Conservation (phyloP, 257 asterid species). For the Rehmannia glutinosa region DNA sequence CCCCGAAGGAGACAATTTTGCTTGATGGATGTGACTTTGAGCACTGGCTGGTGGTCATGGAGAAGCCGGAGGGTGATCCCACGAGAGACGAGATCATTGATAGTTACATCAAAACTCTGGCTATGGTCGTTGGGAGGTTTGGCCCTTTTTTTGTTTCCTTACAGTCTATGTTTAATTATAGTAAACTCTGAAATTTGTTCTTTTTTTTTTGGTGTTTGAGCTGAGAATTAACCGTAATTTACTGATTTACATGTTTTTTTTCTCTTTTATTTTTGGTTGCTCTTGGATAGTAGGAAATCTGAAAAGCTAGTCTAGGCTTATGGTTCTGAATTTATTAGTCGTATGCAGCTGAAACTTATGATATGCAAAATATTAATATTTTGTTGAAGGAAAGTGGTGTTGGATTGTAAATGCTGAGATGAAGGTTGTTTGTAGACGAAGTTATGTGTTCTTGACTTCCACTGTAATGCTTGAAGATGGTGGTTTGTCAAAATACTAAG, state of each 20-base stretch:
- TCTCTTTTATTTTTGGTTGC: background rate
- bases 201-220: background rate
- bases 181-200: background rate
- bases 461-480: background rate
- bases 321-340: background rate
- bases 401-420: background rate
- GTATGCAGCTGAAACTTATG: background rate
- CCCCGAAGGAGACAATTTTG: slow-evolving; percentile 93
- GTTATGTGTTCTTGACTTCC: background rate
- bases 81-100: slow-evolving; percentile 81
- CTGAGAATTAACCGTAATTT: background rate
- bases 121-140: slow-evolving; percentile 77
- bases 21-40: slow-evolving; percentile 98
- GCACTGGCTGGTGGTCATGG: slow-evolving; percentile 97
- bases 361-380: background rate
- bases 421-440: background rate
- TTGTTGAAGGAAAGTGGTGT: background rate
- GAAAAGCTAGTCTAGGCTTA: background rate
- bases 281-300: background rate
- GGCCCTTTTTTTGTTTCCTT: background rate
- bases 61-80: slow-evolving; percentile 68
- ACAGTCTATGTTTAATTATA: background rate
- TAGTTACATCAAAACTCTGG: slow-evolving; percentile 69
- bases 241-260: background rate
- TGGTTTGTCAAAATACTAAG: background rate